These are phyloP conservation scores for Sungouiozyma ichnusensis DNA, from an alignment of 805 yeast genomes.

Conservation along the genomic window DNA sequence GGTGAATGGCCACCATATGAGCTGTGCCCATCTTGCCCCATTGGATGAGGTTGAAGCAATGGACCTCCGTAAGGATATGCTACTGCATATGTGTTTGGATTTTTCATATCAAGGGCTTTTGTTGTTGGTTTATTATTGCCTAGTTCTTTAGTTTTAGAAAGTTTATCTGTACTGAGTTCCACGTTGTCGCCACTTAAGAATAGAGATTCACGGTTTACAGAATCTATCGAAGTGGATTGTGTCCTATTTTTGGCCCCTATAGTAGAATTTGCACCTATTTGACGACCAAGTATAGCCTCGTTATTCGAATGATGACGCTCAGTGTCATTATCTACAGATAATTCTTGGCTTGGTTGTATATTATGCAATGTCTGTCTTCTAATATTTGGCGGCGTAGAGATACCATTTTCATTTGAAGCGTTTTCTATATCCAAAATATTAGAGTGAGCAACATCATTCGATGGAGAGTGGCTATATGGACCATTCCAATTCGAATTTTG, in stretches of 20 bases:
- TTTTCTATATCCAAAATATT: not conserved
- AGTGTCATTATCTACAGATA: slow-evolving; percentile 6
- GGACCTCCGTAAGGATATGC: slow-evolving; percentile 29
- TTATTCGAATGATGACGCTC: slow-evolving; percentile 1
- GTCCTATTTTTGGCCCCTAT: slow-evolving; percentile 15
- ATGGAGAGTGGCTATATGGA: not conserved
- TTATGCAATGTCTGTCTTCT: slow-evolving; percentile 29
- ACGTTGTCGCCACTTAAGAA: slow-evolving; percentile 5
- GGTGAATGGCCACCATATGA: slow-evolving; percentile 22
- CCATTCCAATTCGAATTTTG: not conserved
- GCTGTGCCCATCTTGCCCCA: slow-evolving; percentile 17
- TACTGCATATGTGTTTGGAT: slow-evolving; percentile 19
- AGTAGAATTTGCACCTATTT: slow-evolving; percentile 6
- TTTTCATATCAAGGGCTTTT: slow-evolving; percentile 5
- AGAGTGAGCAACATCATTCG: not conserved
- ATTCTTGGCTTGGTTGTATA: slow-evolving; percentile 18
- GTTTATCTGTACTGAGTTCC: not conserved
- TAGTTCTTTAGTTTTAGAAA: slow-evolving; percentile 10
- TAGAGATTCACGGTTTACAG: slow-evolving; percentile 10
- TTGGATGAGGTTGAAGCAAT: slow-evolving; percentile 22
- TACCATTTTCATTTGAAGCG: slow-evolving; percentile 7
- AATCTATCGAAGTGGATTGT: slow-evolving; percentile 22
- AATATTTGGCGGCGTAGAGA: slow-evolving; percentile 10
- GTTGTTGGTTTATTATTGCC: slow-evolving; percentile 1
- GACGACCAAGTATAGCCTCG: not conserved